These are phyloP conservation scores for Brassica carinata DNA, from an alignment of 345 rosid species.

Conservation along the genomic window DNA sequence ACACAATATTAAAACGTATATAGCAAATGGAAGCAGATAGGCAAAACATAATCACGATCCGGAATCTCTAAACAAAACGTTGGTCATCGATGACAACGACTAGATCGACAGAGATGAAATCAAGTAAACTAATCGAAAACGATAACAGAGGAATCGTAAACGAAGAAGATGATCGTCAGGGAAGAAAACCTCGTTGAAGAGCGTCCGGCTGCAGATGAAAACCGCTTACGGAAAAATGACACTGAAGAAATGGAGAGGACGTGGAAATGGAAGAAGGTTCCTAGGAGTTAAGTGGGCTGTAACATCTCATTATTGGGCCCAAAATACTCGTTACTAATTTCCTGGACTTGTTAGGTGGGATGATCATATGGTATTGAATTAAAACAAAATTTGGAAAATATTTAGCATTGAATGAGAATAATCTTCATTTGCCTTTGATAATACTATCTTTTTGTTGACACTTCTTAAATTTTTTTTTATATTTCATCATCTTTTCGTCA, in stretches of 20 bases:
- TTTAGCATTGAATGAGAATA: too few relatives aligned
- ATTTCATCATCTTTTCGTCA: neutral
- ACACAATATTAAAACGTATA: neutral
- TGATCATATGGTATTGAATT: too few relatives aligned
- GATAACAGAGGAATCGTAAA: neutral
- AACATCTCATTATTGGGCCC: neutral
- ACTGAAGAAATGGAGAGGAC: slow-evolving; percentile 16
- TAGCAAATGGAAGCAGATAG: neutral
- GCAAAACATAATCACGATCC: neutral
- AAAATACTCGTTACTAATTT: neutral
- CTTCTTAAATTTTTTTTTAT: too few relatives aligned
- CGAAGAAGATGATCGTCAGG: slow-evolving; percentile 14
- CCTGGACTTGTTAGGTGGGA: too few relatives aligned
- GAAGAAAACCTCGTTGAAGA: slow-evolving; percentile 26
- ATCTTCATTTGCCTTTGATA: too few relatives aligned
- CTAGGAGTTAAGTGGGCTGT: slow-evolving; percentile 15
- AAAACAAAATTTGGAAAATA: too few relatives aligned
- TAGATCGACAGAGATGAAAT: slow-evolving; percentile 14
- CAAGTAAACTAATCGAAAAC: neutral
- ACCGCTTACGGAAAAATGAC: neutral
- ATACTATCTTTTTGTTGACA: too few relatives aligned
- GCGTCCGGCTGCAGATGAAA: slow-evolving; percentile 23
- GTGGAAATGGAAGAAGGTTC: neutral
- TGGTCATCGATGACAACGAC: neutral
- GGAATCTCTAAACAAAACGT: neutral